These are phyloP conservation scores for Yamadazyma endophytica DNA, from an alignment of 805 yeast species.

Conservation along the genomic window DNA sequence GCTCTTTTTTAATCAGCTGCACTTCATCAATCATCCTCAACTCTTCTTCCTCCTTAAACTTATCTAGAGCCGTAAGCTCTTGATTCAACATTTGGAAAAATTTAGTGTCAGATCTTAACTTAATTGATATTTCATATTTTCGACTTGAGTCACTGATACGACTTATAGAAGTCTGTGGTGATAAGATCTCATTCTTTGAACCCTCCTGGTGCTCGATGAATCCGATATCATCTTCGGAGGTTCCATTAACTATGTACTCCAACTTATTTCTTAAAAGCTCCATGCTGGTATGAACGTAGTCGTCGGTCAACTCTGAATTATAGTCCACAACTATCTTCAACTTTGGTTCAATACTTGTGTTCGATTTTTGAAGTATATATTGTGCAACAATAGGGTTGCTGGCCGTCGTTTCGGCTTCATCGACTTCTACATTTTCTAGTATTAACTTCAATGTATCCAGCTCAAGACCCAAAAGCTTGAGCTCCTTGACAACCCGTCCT, in stretches of 20 bases:
- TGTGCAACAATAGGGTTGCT: conserved; percentile 40
- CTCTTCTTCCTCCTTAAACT: conserved; percentile 41
- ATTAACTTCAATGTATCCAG: conserved; percentile 39
- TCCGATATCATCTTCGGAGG: conserved; percentile 6
- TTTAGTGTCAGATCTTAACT: conserved; percentile 51
- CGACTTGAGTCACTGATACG: conserved; percentile 5
- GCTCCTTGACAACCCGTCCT: conserved; percentile 59
- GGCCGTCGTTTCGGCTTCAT: conserved; percentile 28
- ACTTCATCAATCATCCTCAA: conserved; percentile 39
- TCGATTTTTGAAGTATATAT: conserved; percentile 32
- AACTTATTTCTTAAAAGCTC: conserved; percentile 8
- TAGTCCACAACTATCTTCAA: conserved; percentile 36
- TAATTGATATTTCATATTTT: conserved; percentile 36
- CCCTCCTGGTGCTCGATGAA: too few relatives aligned
- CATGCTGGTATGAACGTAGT: conserved; percentile 19
- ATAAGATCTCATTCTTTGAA: conserved; percentile 1
- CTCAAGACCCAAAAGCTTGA: conserved; percentile 54
- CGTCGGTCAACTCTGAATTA: conserved; percentile 19
- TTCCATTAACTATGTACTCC: conserved; percentile 9
- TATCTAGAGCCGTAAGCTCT: conserved; percentile 49
- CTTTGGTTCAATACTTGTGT: conserved; percentile 29
- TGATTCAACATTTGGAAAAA: conserved; percentile 56
- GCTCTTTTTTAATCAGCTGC: conserved; percentile 33
- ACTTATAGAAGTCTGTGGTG: conserved; percentile 5
- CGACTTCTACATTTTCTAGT: conserved; percentile 30